Base-by-base conservation (phyloP, 495 filamentous ascomycete genomes). In the Trichocladium uniseriatum region DNA sequence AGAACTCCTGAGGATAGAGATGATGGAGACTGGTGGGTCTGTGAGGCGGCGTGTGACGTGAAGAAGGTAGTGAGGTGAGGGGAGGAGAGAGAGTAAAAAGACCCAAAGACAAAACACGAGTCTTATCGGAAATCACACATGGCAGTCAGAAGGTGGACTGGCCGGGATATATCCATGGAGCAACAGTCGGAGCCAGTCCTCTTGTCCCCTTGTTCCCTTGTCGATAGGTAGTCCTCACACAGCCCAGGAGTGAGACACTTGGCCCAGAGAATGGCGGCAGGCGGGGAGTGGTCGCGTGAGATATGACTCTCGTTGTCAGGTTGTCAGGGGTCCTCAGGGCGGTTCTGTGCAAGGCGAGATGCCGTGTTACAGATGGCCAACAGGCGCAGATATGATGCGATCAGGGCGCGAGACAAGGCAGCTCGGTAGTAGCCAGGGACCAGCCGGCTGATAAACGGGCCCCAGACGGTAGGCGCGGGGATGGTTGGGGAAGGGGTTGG, bases 101-200 rank as follows among this genome's bases (percentile, higher is more conserved):
- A 47, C 53, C n/a, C n/a, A n/a, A n/a, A n/a, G n/a, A n/a, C n/a
- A n/a, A n/a, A n/a, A n/a, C n/a, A n/a, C n/a, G n/a, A n/a, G n/a
- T n/a, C n/a, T n/a, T 63, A 65, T 43, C 55, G 60, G 49, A 57
- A 57, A 43, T 63, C 55, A 57, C 37, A 52, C 60, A 65, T 65
- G 62, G 47, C 60, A 62, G 41, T 48, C 31, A 43, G 24, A 32
- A 29, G 43, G 6, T 49, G 45, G 41, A 41, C 37, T 27, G 44
- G 50, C 32, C 32, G 50, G 49, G 42, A 37, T 21, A 45, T 49
- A 54, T 64, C 60, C 62, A 64, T 64, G 52, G 49, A 51, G 44
- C 43, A 51, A 46, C 36, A 49, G 35, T 38, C 20, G 18, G n/a
- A 11, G 2, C 3, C 31, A 3, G 31, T 10, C 10, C 11, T 32